Conservation (phyloP, 805 yeast genomes). For the Gaillardinia entomophila region DNA sequence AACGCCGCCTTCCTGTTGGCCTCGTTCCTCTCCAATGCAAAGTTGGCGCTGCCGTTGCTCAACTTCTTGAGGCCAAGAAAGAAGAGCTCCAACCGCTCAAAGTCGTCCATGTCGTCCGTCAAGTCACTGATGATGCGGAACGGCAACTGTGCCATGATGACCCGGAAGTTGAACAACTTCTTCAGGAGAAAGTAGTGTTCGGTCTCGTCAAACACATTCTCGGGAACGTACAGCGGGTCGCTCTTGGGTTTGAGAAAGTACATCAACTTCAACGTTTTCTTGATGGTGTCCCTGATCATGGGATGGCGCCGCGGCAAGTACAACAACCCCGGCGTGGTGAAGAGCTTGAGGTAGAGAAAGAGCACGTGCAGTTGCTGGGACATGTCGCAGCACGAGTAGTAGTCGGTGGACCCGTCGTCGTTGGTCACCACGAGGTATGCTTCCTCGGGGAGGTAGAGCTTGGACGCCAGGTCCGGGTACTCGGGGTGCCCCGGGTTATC, state of each 20-base stretch:
- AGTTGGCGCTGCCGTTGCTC: constrained; percentile 16
- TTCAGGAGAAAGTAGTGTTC: constrained; percentile 12
- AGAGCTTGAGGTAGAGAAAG: constrained; percentile 15
- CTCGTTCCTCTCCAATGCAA: constrained; percentile 2
- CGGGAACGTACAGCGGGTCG: constrained; percentile 1
- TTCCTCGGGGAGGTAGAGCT: constrained; percentile 7
- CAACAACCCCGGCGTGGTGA: constrained; percentile 17
- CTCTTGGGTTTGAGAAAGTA: constrained; percentile 12
- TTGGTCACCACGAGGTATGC: constrained; percentile 10
- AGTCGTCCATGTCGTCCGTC: constrained; percentile 13
- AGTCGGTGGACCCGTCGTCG: constrained; percentile 1
- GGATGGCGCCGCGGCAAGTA: constrained; percentile 16
- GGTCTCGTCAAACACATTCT: constrained; percentile 10
- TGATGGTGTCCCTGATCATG: constrained; percentile 11
- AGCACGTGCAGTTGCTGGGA: constrained; percentile 16
- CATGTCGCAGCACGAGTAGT: constrained; percentile 20
- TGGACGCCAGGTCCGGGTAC: constrained; percentile 3
- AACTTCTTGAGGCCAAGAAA: constrained; percentile 16
- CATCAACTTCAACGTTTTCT: constrained; percentile 9
- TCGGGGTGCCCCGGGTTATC: constrained; percentile 11
- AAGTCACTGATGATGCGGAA: constrained; percentile 11
- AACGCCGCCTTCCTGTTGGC: neutral
- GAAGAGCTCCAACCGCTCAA: constrained; percentile 18
- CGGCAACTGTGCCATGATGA: constrained; percentile 19
- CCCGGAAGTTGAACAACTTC: constrained; percentile 15